These are phyloP conservation scores for Kluyveromyces siamensis DNA, from an alignment of 805 yeast species.

Conservation along the genomic window DNA sequence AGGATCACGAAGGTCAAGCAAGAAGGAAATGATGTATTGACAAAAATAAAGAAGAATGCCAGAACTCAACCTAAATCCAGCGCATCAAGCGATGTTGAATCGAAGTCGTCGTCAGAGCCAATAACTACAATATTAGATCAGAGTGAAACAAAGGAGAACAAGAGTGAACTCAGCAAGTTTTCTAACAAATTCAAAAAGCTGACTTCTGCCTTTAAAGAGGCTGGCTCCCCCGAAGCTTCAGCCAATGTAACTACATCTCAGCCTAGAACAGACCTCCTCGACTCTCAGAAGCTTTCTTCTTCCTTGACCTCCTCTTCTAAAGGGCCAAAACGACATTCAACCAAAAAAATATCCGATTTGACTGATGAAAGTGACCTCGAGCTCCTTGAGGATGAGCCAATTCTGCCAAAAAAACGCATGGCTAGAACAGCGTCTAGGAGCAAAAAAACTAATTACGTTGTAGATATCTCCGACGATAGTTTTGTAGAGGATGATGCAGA, in stretches of 20 bases:
- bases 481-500: conserved; percentile 20
- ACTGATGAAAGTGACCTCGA: conserved; percentile 19
- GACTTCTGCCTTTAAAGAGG: conserved; percentile 21
- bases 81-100: conserved; percentile 1
- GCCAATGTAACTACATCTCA: not conserved
- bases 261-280: not conserved
- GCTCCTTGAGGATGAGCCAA: conserved; percentile 1
- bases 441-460: conserved; percentile 11
- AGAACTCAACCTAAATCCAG: conserved; percentile 2
- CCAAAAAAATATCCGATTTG: conserved; percentile 7
- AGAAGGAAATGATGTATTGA: conserved; percentile 7
- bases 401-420: conserved; percentile 9
- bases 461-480: conserved; percentile 23
- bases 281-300: not conserved
- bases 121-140: not conserved
- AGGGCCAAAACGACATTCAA: not conserved
- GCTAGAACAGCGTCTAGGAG: conserved; percentile 13
- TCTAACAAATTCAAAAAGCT: conserved; percentile 26
- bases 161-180: conserved; percentile 18
- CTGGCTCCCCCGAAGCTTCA: not conserved
- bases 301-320: not conserved
- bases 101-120: not conserved
- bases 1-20: conserved; percentile 17
- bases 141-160: conserved; percentile 8
- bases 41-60: not conserved